Evolutionary conservation across 306 rosid species (phyloP), one percentile per base, ranked within the genome.

Genomic region (Lupinus albus): DNA sequence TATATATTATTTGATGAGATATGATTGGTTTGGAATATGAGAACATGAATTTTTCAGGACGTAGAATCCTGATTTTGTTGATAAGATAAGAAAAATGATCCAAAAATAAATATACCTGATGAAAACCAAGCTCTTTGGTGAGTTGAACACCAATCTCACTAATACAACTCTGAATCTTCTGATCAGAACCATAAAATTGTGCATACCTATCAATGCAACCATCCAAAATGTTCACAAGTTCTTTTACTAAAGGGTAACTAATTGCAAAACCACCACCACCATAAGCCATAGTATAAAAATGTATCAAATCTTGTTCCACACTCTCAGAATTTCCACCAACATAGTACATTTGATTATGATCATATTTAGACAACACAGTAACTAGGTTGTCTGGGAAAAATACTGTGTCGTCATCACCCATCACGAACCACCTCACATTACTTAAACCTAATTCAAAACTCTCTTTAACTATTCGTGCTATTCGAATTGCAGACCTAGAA

Each of bases 371-470:
- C 12, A 91, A 64, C 36, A 91, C 95, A 3, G 68, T 75, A 0
- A 86, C 78, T 2, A 84, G 75, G 46, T 91, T 91, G 14, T 84
- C 83, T 1, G 81, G 36, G 46, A 91, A 91, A 61, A 88, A 88
- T 0, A 88, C 83, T 0, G 97, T 91, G n/a, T 91, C 97, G 1
- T 91, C 97, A 0, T 91, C 97, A 1, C 93, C 93, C 97, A 91
- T 78, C 2, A 91, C 96, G 7, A 91, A 88, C 97, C 97, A 88
- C 64, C 96, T 79, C 44, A 88, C 84, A 8, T 81, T 68, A 0
- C 71, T 76, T 47, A 80, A 0, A 4, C 88, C 89, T 8, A 91
- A 8, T 47, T 91, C 89, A 33, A 86, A 91, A 55, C 87, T 86
- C 81, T 91, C 96, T 54, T 91, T 86, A 39, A 91, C 79, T 28